Percentiles rank a stretch among this genome's conserved stretches.
Conservation (phyloP, 345 rosid species). For the Populus simonii region DNA sequence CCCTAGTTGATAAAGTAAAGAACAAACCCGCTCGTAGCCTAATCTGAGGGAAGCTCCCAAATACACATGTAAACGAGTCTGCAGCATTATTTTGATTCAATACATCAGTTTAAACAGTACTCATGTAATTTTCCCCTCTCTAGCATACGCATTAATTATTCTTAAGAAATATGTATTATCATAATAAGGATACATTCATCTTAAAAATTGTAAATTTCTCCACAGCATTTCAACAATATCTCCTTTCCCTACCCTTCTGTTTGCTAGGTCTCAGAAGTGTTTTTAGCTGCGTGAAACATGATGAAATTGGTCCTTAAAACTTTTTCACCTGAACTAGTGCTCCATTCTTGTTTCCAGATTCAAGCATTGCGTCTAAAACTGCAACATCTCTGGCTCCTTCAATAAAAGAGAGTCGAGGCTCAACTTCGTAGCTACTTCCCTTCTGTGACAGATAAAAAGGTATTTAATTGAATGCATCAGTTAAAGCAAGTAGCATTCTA, state of each 20-base stretch:
- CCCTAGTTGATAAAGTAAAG: too few relatives aligned
- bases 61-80: too few relatives aligned
- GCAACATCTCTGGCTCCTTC: slow-evolving; percentile 97
- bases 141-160: too few relatives aligned
- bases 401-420: slow-evolving; percentile 60
- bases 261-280: neutral
- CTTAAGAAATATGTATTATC: too few relatives aligned
- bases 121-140: too few relatives aligned
- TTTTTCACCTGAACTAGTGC: slow-evolving; percentile 53
- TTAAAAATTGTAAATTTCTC: too few relatives aligned
- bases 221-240: neutral
- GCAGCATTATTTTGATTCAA: too few relatives aligned
- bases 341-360: slow-evolving; percentile 70
- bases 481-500: neutral
- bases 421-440: slow-evolving; percentile 46
- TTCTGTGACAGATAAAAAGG: slow-evolving; percentile 37
- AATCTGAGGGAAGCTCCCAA: too few relatives aligned
- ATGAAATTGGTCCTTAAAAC: slow-evolving; percentile 29
- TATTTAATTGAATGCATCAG: neutral
- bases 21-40: too few relatives aligned
- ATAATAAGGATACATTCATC: too few relatives aligned
- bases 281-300: neutral
- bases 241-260: too few relatives aligned
- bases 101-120: too few relatives aligned
- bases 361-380: slow-evolving; percentile 88